Base-by-base conservation (phyloP, 164 flowering plant species). In the Buxus sempervirens region DNA sequence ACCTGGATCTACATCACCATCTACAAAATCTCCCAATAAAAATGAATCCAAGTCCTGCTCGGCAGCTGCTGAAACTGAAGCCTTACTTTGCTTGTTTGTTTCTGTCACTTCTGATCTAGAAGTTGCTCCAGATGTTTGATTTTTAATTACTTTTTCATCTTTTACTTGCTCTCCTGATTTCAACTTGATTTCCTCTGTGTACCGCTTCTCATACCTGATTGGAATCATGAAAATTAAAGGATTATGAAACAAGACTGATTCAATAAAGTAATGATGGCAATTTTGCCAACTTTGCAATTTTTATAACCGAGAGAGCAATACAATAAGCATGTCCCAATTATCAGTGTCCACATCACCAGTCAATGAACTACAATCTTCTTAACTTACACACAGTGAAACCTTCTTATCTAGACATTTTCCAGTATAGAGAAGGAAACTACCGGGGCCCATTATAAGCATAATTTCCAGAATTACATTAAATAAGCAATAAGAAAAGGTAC, bases 41-140 rank as follows among this genome's bases (percentile, higher is more conserved):
- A 92, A 95, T 8, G 81, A 81, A 79, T 95, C 99, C 87, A 95
- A 82, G 77, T 95, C 99, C 66, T 89, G 94, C 62, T 90, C 98
- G 60, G 85, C 69, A 55, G 85, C 70, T 51, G 82, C 75, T 67
- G 88, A 82, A 51, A 76, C 77, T 24, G 85, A 76, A 49, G 78
- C 72, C 69, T 79, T 84, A 54, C 69, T 78, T 75, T 69, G 81
- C 28, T 18, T 61, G 61, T 53, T 74, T 9, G 75, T 42, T 54
- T 65, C 82, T 54, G 72, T 66, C 5, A 19, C 67, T 21, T 78
- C 90, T 41, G 80, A 45, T 68, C 72, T 79, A 61, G 88, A 66
- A 60, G 75, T 56, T 26, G 69, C 68, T 61, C 67, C 82, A 76
- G 58, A 76, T 45, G 76, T 58, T 25, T 75, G 32, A 73, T 63